phyloP scores from a whole-genome alignment of 2,329 filamentous ascomycete species.

The Beauveria sp. region DNA sequence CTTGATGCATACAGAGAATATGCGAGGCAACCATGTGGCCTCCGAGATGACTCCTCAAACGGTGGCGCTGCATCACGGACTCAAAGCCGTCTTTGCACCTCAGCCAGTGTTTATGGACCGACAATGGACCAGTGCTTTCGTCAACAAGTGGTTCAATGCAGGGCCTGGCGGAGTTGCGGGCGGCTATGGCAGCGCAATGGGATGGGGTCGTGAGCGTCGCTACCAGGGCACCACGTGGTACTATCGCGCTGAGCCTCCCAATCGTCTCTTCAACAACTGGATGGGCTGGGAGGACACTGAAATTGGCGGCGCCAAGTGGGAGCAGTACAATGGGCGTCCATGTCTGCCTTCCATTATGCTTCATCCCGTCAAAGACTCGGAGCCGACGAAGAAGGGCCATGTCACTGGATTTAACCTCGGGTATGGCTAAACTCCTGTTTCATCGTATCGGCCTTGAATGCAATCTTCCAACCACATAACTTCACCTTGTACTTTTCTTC shows the following conservation, averaged over 20 bases:
- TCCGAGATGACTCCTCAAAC: conserved; percentile 75
- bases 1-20: conserved; percentile 70
- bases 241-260: conserved; percentile 49
- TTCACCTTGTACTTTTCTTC: background rate
- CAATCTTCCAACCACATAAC: too few relatives aligned
- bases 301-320: conserved; percentile 49
- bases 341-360: conserved; percentile 53
- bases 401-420: conserved; percentile 29
- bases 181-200: conserved; percentile 48
- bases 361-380: conserved; percentile 52
- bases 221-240: conserved; percentile 56
- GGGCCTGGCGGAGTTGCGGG: conserved; percentile 48
- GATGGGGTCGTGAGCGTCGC: conserved; percentile 50
- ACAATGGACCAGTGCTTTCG: conserved; percentile 51
- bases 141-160: conserved; percentile 54
- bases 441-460: too few relatives aligned
- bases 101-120: conserved; percentile 76
- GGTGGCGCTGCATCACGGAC: conserved; percentile 65
- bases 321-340: conserved; percentile 45
- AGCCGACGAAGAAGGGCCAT: conserved; percentile 39
- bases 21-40: conserved; percentile 65
- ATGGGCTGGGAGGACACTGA: conserved; percentile 51
- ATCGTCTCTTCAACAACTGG: conserved; percentile 55
- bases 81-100: conserved; percentile 71
- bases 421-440: conserved; percentile 24